Conservation (phyloP, 805 yeast species). For the Starmera amethionina region DNA sequence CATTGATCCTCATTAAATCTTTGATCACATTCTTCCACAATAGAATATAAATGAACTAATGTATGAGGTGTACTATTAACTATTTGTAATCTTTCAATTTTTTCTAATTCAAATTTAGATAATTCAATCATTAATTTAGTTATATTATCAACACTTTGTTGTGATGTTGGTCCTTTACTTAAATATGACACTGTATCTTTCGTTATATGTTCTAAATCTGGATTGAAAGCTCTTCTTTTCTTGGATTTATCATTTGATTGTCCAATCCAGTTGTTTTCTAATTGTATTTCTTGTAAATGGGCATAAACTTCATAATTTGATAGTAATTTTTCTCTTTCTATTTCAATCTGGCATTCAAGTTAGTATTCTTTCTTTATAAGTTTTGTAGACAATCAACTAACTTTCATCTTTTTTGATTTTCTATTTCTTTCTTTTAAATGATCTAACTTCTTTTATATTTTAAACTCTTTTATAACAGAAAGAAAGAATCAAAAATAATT, state of each 20-base stretch:
- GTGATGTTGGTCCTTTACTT: slow-evolving; percentile 7
- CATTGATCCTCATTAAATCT: slow-evolving; percentile 66
- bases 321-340: slow-evolving; percentile 41
- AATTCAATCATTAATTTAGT: slow-evolving; percentile 20
- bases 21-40: slow-evolving; percentile 89
- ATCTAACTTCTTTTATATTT: no score
- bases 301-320: slow-evolving; percentile 48
- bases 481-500: no score
- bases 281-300: slow-evolving; percentile 35
- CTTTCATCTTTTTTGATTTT: no score
- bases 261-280: slow-evolving; percentile 28
- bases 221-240: slow-evolving; percentile 20
- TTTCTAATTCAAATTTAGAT: slow-evolving; percentile 47
- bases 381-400: no score
- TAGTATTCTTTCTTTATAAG: no score
- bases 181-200: slow-evolving; percentile 19
- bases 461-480: no score
- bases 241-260: slow-evolving; percentile 8
- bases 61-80: slow-evolving; percentile 74
- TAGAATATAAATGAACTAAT: slow-evolving; percentile 65
- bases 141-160: slow-evolving; percentile 19
- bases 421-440: no score
- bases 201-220: slow-evolving; percentile 25
- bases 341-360: slow-evolving; percentile 25
- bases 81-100: slow-evolving; percentile 77